These are phyloP conservation scores for Medicago arabica DNA, from an alignment of 306 rosid species.

Conservation along the genomic window DNA sequence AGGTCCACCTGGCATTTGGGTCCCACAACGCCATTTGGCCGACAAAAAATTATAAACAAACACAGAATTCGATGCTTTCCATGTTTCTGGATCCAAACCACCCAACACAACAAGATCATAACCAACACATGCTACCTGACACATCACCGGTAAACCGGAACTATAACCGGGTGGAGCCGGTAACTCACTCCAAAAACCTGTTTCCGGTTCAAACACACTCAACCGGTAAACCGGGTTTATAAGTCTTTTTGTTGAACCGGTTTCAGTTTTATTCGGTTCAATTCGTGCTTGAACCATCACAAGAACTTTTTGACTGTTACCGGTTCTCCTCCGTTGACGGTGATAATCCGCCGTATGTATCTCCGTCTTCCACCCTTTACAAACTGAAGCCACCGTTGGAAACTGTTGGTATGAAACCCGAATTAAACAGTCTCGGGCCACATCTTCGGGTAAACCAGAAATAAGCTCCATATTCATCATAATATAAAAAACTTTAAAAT, in stretches of 20 bases:
- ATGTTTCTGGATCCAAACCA: slow-evolving; percentile 70
- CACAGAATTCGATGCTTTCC: slow-evolving; percentile 62
- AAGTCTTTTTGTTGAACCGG: slow-evolving; percentile 38
- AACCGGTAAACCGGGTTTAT: slow-evolving; percentile 52
- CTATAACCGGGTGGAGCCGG: slow-evolving; percentile 44
- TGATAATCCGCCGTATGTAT: slow-evolving; percentile 60
- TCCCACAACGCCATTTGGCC: slow-evolving; percentile 65
- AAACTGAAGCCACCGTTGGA: slow-evolving; percentile 55
- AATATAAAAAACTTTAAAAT: neutral
- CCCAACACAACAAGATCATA: slow-evolving; percentile 64
- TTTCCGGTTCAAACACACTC: slow-evolving; percentile 50
- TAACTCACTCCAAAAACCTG: slow-evolving; percentile 60
- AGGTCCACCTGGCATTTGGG: slow-evolving; percentile 67
- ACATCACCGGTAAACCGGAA: slow-evolving; percentile 69
- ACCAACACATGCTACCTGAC: slow-evolving; percentile 61
- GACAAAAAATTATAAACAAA: slow-evolving; percentile 55
- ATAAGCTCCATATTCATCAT: slow-evolving; percentile 58
- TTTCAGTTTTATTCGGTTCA: slow-evolving; percentile 31
- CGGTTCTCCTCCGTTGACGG: slow-evolving; percentile 48
- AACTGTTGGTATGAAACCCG: slow-evolving; percentile 62
- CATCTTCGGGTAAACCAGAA: slow-evolving; percentile 71
- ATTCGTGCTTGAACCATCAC: slow-evolving; percentile 62
- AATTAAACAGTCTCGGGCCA: slow-evolving; percentile 62
- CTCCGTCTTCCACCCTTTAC: slow-evolving; percentile 66
- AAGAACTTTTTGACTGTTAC: slow-evolving; percentile 49